phyloP scores from a whole-genome alignment of 2,329 filamentous ascomycete genomes.

The Fusarium sp. region DNA sequence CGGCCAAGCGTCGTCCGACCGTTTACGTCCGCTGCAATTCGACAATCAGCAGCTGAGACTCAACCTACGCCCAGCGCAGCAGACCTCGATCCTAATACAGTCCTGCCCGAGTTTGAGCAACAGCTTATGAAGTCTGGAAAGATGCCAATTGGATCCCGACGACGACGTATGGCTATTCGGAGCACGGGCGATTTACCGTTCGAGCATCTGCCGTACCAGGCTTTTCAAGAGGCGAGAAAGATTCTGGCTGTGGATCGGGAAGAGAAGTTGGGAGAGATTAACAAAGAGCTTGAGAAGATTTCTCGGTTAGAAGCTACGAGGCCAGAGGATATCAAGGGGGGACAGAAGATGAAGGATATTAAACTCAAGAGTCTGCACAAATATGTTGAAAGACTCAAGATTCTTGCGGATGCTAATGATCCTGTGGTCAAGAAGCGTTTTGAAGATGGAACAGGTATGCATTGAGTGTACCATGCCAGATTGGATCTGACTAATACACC shows the following conservation, averaged over 20 bases:
- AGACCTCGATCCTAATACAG: constrained; percentile 75
- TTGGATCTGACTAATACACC: background rate
- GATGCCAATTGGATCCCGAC: constrained; percentile 83
- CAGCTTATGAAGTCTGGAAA: constrained; percentile 79
- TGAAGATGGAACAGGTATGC: constrained; percentile 86
- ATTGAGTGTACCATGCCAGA: background rate
- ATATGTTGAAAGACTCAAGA: constrained; percentile 83
- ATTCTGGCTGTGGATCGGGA: constrained; percentile 82
- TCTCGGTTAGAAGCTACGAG: constrained; percentile 72
- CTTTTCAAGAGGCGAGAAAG: constrained; percentile 95
- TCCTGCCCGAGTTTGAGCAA: constrained; percentile 65
- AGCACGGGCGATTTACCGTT: constrained; percentile 80
- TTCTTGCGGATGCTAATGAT: constrained; percentile 94
- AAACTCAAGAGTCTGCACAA: constrained; percentile 77
- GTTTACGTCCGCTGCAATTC: constrained; percentile 52
- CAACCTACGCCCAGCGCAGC: constrained; percentile 46
- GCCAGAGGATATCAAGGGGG: constrained; percentile 68
- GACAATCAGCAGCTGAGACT: constrained; percentile 46
- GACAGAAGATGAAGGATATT: constrained; percentile 73
- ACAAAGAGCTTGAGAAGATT: constrained; percentile 75
- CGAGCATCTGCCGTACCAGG: constrained; percentile 95
- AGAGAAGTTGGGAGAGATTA: constrained; percentile 82
- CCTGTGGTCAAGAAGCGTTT: constrained; percentile 93
- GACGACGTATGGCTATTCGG: constrained; percentile 80
- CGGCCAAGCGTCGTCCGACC: constrained; percentile 52